Conservation (phyloP, 371 early-diverging fungal species). For the Mortierella sp. region DNA sequence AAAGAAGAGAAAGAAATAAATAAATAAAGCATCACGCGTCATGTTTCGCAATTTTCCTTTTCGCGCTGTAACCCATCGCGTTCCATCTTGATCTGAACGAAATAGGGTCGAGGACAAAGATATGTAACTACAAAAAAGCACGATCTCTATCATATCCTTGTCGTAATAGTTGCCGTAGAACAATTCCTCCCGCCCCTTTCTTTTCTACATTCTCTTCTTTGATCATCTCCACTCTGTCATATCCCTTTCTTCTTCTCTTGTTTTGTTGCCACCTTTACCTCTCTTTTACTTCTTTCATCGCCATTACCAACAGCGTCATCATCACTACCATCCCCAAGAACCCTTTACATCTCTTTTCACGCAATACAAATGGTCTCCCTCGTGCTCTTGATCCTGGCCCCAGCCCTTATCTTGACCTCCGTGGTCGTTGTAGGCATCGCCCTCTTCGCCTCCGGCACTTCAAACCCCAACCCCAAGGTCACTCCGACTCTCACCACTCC, state of each 20-base stretch:
- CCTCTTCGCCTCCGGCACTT: not conserved
- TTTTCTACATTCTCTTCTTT: not conserved
- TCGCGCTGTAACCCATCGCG: not conserved
- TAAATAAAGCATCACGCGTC: not conserved
- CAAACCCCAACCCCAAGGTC: not conserved
- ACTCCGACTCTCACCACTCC: not conserved
- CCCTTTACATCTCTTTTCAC: not conserved
- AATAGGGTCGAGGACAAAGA: not conserved
- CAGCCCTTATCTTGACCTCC: not conserved
- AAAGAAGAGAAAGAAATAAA: not conserved
- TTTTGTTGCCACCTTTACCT: not conserved
- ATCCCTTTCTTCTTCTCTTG: not conserved
- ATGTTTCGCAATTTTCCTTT: not conserved
- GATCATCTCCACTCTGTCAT: not conserved
- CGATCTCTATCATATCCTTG: not conserved
- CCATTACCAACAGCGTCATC: not conserved
- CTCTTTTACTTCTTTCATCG: not conserved
- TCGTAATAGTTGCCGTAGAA: not conserved
- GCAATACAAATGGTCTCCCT: not conserved
- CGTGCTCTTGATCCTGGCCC: not conserved
- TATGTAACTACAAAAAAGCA: not conserved
- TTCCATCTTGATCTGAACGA: constrained; percentile 1
- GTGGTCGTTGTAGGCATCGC: not conserved
- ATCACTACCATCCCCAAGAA: not conserved
- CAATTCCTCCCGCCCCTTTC: not conserved